Evolutionary conservation across 164 flowering plant genomes (phyloP).

Genomic region (Saururus chinensis): DNA sequence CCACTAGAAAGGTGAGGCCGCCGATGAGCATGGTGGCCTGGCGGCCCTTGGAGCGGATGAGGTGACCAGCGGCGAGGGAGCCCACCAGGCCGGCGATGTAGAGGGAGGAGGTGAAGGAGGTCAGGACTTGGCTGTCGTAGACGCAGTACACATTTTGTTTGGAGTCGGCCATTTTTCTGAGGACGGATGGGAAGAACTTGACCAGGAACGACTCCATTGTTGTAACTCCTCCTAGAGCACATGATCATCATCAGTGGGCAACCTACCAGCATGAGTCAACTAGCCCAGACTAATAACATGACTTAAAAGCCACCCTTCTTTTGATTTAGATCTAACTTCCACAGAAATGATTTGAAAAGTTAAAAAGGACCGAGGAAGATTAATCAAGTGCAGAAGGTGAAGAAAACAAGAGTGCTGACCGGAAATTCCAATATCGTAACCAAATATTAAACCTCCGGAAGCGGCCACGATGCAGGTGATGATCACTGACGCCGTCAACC

Average conservation of each 20-base stretch:
- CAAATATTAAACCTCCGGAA: conserved; percentile 20
- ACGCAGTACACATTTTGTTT: conserved; percentile 39
- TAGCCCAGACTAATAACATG: no score
- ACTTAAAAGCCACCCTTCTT: no score
- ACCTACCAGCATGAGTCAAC: no score
- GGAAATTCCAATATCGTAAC: conserved; percentile 22
- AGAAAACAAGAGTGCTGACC: not conserved
- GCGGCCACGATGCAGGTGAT: conserved; percentile 10
- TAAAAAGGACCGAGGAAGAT: no score
- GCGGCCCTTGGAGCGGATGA: conserved; percentile 42
- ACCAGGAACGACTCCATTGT: conserved; percentile 54
- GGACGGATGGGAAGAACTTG: conserved; percentile 52
- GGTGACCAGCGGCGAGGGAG: conserved; percentile 36
- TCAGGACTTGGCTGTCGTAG: conserved; percentile 46
- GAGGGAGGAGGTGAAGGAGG: conserved; percentile 66
- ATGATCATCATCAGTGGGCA: no score
- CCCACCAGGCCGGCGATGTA: conserved; percentile 54
- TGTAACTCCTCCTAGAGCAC: conserved; percentile 47
- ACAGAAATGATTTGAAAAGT: not conserved
- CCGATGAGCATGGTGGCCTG: conserved; percentile 48
- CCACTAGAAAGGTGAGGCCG: conserved; percentile 45
- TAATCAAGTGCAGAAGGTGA: not conserved
- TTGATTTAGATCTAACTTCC: no score
- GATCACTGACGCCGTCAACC: not conserved
- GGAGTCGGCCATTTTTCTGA: conserved; percentile 24